A percentile compares a stretch with the other conserved stretches of the same genome.
Evolutionary conservation across 768 basidiomycete genomes (phyloP).

Genomic region (Boletellus ananiceps): DNA sequence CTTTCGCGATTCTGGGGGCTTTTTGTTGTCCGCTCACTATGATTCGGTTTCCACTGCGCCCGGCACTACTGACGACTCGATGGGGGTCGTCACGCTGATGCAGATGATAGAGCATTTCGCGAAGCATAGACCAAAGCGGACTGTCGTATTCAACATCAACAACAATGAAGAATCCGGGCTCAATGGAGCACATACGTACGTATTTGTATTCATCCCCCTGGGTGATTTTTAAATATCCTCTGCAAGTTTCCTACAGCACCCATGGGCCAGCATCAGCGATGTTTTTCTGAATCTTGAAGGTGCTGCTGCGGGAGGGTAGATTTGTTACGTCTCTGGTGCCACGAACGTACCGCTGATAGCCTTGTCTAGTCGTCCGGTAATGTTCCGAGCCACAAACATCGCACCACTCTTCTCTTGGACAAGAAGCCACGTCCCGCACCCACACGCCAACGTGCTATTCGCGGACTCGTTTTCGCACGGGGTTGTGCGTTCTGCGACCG

Average conservation of each 20-base stretch:
- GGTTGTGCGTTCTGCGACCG: conserved; percentile 64
- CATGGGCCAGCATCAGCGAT: conserved; percentile 63
- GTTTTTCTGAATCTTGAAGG: conserved; percentile 83
- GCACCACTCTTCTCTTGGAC: conserved; percentile 52
- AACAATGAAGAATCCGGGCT: conserved; percentile 81
- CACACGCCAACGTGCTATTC: conserved; percentile 67
- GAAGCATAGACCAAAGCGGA: conserved; percentile 46
- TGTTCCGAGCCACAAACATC: conserved; percentile 68
- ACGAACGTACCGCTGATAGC: not conserved
- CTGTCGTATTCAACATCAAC: conserved; percentile 79
- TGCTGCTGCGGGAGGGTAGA: conserved; percentile 72
- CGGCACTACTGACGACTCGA: conserved; percentile 77
- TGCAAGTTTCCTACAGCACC: conserved; percentile 62
- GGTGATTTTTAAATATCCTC: not conserved
- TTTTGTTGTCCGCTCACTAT: conserved; percentile 77
- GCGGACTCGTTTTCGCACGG: conserved; percentile 66
- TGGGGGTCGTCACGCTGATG: conserved; percentile 62
- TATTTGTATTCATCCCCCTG: conserved; percentile 4
- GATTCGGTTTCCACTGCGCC: conserved; percentile 75
- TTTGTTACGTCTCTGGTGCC: not conserved
- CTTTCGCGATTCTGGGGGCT: conserved; percentile 36
- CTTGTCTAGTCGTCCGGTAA: conserved; percentile 56
- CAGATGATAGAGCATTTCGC: conserved; percentile 59
- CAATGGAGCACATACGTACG: conserved; percentile 64
- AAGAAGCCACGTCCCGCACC: conserved; percentile 46